Percentiles rank a stretch among this genome's conserved stretches.
These are phyloP conservation scores for Antarctomyces pellizariae DNA, from an alignment of 495 filamentous ascomycete genomes.

Conservation along the genomic window DNA sequence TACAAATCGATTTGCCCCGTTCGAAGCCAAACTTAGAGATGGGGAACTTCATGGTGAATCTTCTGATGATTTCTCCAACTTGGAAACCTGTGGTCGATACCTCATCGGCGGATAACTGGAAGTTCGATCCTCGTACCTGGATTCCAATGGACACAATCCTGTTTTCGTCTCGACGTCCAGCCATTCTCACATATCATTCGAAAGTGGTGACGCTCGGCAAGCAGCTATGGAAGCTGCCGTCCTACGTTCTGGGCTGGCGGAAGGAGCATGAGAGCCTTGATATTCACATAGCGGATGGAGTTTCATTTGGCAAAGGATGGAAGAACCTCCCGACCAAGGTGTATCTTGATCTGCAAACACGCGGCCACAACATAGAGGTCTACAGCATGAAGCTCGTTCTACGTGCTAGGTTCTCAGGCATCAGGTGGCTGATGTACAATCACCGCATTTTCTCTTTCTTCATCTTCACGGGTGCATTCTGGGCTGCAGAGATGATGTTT, in stretches of 20 bases:
- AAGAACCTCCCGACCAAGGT: slow-evolving; percentile 31
- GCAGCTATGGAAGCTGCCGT: slow-evolving; percentile 27
- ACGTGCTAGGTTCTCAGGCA: slow-evolving; percentile 43
- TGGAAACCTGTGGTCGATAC: slow-evolving; percentile 8
- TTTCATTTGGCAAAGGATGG: slow-evolving; percentile 34
- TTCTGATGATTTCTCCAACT: slow-evolving; percentile 31
- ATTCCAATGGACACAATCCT: slow-evolving; percentile 10
- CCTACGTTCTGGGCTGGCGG: slow-evolving; percentile 33
- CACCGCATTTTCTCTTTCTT: slow-evolving; percentile 45
- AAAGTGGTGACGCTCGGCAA: slow-evolving; percentile 27
- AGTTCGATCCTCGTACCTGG: slow-evolving; percentile 5
- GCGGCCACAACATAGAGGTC: slow-evolving; percentile 40
- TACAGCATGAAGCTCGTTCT: slow-evolving; percentile 48
- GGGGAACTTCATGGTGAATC: slow-evolving; percentile 87
- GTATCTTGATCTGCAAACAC: slow-evolving; percentile 40
- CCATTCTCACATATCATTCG: slow-evolving; percentile 41
- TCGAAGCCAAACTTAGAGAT: slow-evolving; percentile 30
- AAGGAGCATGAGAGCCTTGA: slow-evolving; percentile 22
- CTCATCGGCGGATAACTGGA: slow-evolving; percentile 11
- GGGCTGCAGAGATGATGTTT: slow-evolving; percentile 42
- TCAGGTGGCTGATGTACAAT: slow-evolving; percentile 72
- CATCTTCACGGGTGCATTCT: slow-evolving; percentile 45
- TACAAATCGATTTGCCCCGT: slow-evolving; percentile 34
- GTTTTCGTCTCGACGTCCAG: slow-evolving; percentile 30
- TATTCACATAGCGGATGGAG: slow-evolving; percentile 45